Conservation (phyloP, 2,329 filamentous ascomycete species). For the Fusarium anthophilum region DNA sequence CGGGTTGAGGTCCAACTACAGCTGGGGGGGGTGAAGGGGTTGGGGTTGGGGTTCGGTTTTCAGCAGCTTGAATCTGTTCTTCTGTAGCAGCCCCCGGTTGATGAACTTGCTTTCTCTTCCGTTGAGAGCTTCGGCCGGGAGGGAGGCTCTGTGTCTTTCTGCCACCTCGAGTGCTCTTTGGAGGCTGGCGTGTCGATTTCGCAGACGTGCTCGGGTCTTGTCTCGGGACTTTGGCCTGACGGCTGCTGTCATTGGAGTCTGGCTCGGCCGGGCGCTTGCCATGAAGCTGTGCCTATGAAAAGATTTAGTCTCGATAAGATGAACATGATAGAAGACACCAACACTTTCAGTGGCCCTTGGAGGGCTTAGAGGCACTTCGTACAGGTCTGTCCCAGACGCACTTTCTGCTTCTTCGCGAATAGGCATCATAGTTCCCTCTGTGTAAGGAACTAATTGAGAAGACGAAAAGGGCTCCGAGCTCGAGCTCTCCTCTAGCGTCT, state of each 20-base stretch:
- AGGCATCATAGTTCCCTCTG: background rate
- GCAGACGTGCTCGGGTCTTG: background rate
- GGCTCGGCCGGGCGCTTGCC: constrained; percentile 3
- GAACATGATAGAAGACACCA: background rate
- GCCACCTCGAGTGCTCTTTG: background rate
- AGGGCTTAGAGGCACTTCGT: background rate
- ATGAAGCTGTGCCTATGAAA: background rate
- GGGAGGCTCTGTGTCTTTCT: background rate
- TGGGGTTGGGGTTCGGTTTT: background rate
- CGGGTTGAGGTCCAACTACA: background rate
- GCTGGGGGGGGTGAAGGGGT: background rate
- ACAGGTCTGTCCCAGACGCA: background rate
- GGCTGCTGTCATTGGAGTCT: background rate
- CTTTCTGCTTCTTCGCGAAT: background rate
- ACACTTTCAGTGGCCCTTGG: background rate
- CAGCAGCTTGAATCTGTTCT: background rate
- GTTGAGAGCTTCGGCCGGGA: background rate
- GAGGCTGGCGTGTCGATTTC: background rate
- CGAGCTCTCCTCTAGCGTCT: background rate
- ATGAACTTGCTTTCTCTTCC: background rate
- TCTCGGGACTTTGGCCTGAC: constrained; percentile 3
- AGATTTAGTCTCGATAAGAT: background rate
- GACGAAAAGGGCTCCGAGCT: background rate
- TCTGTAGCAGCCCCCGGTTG: background rate
- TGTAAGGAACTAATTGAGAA: background rate